Conservation (phyloP, 148 eudicot species). For the Drosera capensis region DNA sequence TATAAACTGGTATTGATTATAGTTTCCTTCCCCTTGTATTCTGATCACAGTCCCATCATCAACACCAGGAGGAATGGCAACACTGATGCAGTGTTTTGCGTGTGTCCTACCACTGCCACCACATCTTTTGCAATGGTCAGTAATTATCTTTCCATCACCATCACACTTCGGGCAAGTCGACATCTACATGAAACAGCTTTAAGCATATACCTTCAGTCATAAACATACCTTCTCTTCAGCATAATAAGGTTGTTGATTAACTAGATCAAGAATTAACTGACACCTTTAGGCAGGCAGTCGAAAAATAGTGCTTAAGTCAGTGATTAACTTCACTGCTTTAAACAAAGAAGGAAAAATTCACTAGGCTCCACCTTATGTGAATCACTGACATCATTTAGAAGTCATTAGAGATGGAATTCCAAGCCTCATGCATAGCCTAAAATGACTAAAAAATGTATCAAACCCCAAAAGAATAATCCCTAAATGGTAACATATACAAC, state of each 20-base stretch:
- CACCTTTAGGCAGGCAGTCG: too few species aligned
- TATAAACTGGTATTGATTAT: constrained; percentile 43
- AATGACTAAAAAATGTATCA: too few species aligned
- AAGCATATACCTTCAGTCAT: constrained; percentile 1
- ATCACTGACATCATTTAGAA: too few species aligned
- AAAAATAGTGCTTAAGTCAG: too few species aligned
- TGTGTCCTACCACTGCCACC: constrained; percentile 46
- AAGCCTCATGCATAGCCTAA: too few species aligned
- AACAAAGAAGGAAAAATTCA: too few species aligned
- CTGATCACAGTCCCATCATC: constrained; percentile 61
- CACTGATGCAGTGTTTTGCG: constrained; percentile 34
- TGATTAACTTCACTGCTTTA: too few species aligned
- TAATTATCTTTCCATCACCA: constrained; percentile 65
- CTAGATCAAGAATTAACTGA: too few species aligned
- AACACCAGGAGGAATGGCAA: constrained; percentile 73
- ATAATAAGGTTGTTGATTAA: background rate
- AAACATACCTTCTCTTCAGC: constrained; percentile 4
- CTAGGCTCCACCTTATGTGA: too few species aligned
- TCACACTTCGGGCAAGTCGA: constrained; percentile 64
- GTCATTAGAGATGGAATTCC: too few species aligned
- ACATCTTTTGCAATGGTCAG: constrained; percentile 50
- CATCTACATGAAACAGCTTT: constrained; percentile 26
- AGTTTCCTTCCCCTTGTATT: constrained; percentile 68
- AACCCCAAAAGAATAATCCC: too few species aligned
- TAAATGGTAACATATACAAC: too few species aligned